Evolutionary conservation across 768 basidiomycete genomes (phyloP).

Genomic region (Lactifluus piperatus): DNA sequence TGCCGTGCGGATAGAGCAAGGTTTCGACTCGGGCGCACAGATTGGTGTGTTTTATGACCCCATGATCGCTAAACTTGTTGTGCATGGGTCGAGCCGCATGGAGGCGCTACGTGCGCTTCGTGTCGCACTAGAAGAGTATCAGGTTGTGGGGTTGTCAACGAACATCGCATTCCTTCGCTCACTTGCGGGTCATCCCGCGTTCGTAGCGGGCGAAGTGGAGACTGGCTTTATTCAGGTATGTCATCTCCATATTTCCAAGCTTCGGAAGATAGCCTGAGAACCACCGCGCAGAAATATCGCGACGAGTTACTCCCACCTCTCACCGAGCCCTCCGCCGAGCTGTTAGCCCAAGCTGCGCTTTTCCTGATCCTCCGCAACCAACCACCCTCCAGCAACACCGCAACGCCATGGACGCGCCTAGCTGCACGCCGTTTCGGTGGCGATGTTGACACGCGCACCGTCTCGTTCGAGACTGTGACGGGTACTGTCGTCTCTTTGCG

Average conservation of each 20-base stretch:
- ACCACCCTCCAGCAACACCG: constrained; percentile 17
- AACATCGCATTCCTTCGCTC: constrained; percentile 83
- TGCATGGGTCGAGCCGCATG: constrained; percentile 74
- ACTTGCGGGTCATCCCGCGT: constrained; percentile 69
- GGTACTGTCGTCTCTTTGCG: constrained; percentile 31
- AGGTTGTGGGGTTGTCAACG: constrained; percentile 84
- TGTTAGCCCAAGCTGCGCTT: constrained; percentile 74
- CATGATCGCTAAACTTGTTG: constrained; percentile 88
- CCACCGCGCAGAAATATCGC: constrained; percentile 59
- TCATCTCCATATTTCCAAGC: background rate
- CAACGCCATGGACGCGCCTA: constrained; percentile 63
- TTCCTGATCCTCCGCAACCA: constrained; percentile 64
- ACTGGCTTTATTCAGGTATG: constrained; percentile 85
- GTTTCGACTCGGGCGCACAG: constrained; percentile 69
- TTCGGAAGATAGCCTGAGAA: background rate
- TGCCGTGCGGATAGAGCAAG: constrained; percentile 80
- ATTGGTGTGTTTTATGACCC: constrained; percentile 89
- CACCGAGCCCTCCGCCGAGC: constrained; percentile 45
- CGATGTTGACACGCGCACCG: constrained; percentile 50
- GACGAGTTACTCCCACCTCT: constrained; percentile 70
- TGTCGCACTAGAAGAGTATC: constrained; percentile 78
- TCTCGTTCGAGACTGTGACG: constrained; percentile 55
- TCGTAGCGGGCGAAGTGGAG: constrained; percentile 74
- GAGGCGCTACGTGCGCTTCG: constrained; percentile 78
- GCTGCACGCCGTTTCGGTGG: constrained; percentile 73